Evolutionary conservation across 73 alveolate genomes (phyloP).

Genomic region (Blepharisma stoltei): DNA sequence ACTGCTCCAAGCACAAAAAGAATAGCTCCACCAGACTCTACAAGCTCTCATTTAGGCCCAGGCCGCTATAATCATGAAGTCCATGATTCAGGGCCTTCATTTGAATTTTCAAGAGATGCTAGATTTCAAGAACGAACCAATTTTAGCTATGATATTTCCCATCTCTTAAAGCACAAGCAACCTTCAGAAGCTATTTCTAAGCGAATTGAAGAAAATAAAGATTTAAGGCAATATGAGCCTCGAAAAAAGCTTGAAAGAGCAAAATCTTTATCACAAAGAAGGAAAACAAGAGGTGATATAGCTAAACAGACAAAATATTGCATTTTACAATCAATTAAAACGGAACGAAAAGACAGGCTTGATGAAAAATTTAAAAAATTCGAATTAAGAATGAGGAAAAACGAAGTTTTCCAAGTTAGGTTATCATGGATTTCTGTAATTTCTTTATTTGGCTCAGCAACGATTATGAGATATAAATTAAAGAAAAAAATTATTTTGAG

Average conservation of each 20-base stretch:
- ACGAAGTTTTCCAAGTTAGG: not conserved
- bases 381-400: not conserved
- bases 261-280: not conserved
- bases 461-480: not conserved
- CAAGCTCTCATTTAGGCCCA: slow-evolving; percentile 4
- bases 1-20: slow-evolving; percentile 20
- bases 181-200: not conserved
- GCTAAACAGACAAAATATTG: not conserved
- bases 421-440: not conserved
- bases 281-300: not conserved
- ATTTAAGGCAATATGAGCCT: not conserved
- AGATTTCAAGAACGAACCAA: not conserved
- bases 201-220: slow-evolving; percentile 20
- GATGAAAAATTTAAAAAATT: slow-evolving; percentile 17
- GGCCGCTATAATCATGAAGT: not conserved
- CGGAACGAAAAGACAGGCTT: not conserved
- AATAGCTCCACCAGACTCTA: not conserved
- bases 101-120: not conserved
- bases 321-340: not conserved
- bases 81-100: not conserved
- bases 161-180: not conserved
- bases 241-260: not conserved
- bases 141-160: not conserved
- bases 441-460: not conserved
- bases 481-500: not conserved